phyloP scores from a whole-genome alignment of 164 flowering plant genomes.

The Akebia trifoliata region DNA sequence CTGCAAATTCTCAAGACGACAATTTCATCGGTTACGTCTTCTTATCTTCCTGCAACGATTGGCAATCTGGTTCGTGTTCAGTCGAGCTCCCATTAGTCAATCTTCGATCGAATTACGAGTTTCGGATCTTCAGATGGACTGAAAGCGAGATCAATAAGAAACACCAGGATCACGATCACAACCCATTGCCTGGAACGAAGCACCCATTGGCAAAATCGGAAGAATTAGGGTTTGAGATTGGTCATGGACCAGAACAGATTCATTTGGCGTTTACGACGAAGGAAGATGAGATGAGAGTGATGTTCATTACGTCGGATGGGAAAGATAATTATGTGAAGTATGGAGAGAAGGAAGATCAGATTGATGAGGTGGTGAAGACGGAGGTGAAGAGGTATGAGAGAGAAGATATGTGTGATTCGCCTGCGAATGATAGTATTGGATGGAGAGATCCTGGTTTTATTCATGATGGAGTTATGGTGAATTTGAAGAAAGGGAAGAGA shows the following conservation, averaged over 20 bases:
- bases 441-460: slow-evolving; percentile 96
- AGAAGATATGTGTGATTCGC: slow-evolving; percentile 82
- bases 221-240: slow-evolving; percentile 35
- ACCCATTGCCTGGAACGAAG: slow-evolving; percentile 75
- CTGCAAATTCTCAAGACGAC: slow-evolving; percentile 53
- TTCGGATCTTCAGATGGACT: slow-evolving; percentile 81
- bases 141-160: slow-evolving; percentile 45
- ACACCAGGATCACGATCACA: slow-evolving; percentile 60
- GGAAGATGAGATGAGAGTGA: slow-evolving; percentile 82
- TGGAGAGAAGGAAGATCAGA: slow-evolving; percentile 34
- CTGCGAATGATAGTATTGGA: slow-evolving; percentile 73
- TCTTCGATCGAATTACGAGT: slow-evolving; percentile 70
- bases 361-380: slow-evolving; percentile 38
- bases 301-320: slow-evolving; percentile 65
- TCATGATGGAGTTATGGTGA: slow-evolving; percentile 67
- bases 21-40: slow-evolving; percentile 84
- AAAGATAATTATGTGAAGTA: slow-evolving; percentile 53
- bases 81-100: slow-evolving; percentile 61
- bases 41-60: slow-evolving; percentile 51
- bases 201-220: slow-evolving; percentile 50
- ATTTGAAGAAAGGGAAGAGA: slow-evolving; percentile 59
- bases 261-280: slow-evolving; percentile 63
- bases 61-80: slow-evolving; percentile 75
- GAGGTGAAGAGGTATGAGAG: slow-evolving; percentile 67
- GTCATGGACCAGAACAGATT: slow-evolving; percentile 73